A percentile compares a stretch with the other conserved stretches of the same genome.
These are phyloP conservation scores for Chaetomiaceae sp. DNA, from an alignment of 2,329 filamentous ascomycete genomes.

Conservation along the genomic window DNA sequence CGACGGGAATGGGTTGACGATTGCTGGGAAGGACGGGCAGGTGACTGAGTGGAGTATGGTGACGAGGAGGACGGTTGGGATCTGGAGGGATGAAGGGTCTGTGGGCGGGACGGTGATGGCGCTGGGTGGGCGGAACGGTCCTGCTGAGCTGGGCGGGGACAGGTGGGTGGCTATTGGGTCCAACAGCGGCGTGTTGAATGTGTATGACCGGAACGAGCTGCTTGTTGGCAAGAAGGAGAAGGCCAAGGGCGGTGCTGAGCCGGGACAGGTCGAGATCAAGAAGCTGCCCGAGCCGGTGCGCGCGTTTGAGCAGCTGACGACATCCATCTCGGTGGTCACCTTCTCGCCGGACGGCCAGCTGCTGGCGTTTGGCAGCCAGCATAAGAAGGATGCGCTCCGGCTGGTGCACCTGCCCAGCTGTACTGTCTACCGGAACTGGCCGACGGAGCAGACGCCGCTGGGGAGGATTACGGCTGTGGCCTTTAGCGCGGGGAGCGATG, in stretches of 20 bases:
- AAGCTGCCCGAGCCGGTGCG: slow-evolving; percentile 67
- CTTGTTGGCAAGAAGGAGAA: slow-evolving; percentile 31
- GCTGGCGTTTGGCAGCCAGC: slow-evolving; percentile 76
- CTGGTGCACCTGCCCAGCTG: slow-evolving; percentile 87
- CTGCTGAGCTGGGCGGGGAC: slow-evolving; percentile 65
- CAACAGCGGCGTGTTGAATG: slow-evolving; percentile 81
- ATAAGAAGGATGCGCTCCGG: slow-evolving; percentile 83
- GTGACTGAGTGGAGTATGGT: slow-evolving; percentile 82
- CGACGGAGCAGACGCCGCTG: slow-evolving; percentile 81
- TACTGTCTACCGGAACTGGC: slow-evolving; percentile 96
- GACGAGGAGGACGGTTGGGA: slow-evolving; percentile 63
- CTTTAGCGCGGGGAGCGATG: slow-evolving; percentile 59
- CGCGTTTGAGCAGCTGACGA: slow-evolving; percentile 80
- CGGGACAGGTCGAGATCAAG: slow-evolving; percentile 46
- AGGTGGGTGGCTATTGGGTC: slow-evolving; percentile 87
- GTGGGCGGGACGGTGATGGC: slow-evolving; percentile 79
- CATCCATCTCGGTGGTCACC: slow-evolving; percentile 70
- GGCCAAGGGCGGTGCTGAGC: background rate
- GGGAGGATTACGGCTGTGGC: slow-evolving; percentile 75
- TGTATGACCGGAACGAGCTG: slow-evolving; percentile 79
- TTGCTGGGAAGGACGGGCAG: slow-evolving; percentile 81
- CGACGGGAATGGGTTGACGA: slow-evolving; percentile 73
- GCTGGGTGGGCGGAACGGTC: slow-evolving; percentile 66
- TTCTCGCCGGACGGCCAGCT: slow-evolving; percentile 91
- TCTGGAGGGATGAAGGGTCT: slow-evolving; percentile 88